phyloP scores from a whole-genome alignment of 306 rosid genomes.

The Calophaca sinica region DNA sequence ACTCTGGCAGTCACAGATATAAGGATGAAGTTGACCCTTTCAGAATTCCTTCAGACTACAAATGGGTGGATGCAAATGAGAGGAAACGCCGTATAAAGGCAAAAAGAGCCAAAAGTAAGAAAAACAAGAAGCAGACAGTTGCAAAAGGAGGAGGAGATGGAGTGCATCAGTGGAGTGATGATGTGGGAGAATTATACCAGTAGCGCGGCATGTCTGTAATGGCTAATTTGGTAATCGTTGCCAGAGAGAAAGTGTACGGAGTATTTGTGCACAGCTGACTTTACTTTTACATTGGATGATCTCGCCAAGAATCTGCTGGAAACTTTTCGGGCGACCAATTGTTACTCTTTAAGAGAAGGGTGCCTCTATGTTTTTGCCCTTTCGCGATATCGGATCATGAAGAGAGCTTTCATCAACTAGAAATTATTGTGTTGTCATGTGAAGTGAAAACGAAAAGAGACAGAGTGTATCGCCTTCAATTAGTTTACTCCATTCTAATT shows the following conservation, averaged over 20 bases:
- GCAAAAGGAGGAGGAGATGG: conserved; percentile 69
- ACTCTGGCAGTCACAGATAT: conserved; percentile 77
- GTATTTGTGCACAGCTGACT: conserved; percentile 60
- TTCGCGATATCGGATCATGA: conserved; percentile 47
- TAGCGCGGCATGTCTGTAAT: conserved; percentile 36
- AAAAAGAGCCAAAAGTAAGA: conserved; percentile 88
- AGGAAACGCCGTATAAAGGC: conserved; percentile 93
- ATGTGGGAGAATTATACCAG: conserved; percentile 59
- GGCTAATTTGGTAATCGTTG: conserved; percentile 47
- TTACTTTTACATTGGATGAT: conserved; percentile 58
- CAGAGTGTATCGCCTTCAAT: conserved; percentile 46
- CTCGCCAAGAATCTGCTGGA: conserved; percentile 51
- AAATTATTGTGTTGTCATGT: conserved; percentile 62
- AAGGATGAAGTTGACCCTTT: conserved; percentile 93
- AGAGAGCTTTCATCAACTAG: conserved; percentile 56
- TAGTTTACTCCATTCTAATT: conserved; percentile 60
- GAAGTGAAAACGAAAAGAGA: conserved; percentile 65
- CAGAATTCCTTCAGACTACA: conserved; percentile 87
- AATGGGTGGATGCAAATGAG: conserved; percentile 97
- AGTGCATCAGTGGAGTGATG: conserved; percentile 62
- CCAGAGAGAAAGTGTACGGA: conserved; percentile 52
- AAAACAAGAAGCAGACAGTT: conserved; percentile 69
- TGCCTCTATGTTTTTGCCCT: conserved; percentile 28
- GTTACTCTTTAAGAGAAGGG: conserved; percentile 44
- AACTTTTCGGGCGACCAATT: conserved; percentile 53